These are phyloP conservation scores for Ramichloridium luteum DNA, from an alignment of 2,329 filamentous ascomycete genomes.

Conservation along the genomic window DNA sequence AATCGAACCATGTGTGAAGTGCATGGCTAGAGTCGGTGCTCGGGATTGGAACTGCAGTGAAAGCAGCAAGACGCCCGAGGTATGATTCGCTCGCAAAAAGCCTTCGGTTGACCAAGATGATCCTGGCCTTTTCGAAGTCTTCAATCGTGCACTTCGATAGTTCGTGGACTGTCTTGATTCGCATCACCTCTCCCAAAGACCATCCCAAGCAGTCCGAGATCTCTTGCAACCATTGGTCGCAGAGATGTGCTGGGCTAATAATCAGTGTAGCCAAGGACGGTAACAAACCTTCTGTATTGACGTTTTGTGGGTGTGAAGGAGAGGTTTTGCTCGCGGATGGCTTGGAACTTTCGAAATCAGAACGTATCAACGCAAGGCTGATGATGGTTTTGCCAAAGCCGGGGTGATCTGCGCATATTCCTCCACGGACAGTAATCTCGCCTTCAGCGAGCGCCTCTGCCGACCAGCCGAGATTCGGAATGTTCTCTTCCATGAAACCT, in stretches of 20 bases:
- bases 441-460: constrained; percentile 42
- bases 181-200: constrained; percentile 3
- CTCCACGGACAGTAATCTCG: constrained; percentile 38
- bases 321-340: constrained; percentile 3
- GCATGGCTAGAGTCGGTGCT: constrained; percentile 31
- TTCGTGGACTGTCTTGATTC: constrained; percentile 27
- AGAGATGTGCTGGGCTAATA: constrained; percentile 43
- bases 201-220: constrained; percentile 35
- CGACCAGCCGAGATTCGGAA: constrained; percentile 38
- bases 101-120: constrained; percentile 44
- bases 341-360: constrained; percentile 24
- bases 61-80: constrained; percentile 36
- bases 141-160: constrained; percentile 33
- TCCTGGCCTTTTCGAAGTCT: constrained; percentile 37
- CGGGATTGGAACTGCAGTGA: constrained; percentile 36
- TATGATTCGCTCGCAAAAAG: constrained; percentile 39
- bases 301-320: constrained; percentile 2
- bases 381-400: constrained; percentile 57
- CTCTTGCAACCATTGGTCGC: constrained; percentile 47
- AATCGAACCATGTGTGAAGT: constrained; percentile 43
- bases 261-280: constrained; percentile 47
- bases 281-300: constrained; percentile 23
- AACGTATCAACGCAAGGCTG: constrained; percentile 44
- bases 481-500: constrained; percentile 44
- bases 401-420: constrained; percentile 51